A percentile compares a stretch with the other conserved stretches of the same genome.
phyloP scores from a whole-genome alignment of 345 rosid species.

The Eucalyptus grandis region DNA sequence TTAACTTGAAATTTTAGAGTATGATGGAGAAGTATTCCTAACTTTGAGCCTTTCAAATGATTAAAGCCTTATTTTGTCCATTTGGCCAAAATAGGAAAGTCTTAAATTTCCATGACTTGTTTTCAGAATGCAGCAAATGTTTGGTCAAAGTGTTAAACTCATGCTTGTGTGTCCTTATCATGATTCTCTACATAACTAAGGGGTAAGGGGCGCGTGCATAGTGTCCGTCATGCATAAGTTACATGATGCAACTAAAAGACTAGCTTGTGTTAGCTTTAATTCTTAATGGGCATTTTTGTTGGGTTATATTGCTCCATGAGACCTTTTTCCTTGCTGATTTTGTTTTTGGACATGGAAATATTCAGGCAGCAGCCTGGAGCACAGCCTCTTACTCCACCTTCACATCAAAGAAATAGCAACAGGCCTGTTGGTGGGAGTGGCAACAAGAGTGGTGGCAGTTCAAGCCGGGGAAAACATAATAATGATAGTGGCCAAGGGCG shows the following conservation, averaged over 20 bases:
- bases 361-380: slow-evolving; percentile 82
- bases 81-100: background rate
- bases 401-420: slow-evolving; percentile 28
- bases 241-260: background rate
- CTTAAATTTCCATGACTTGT: background rate
- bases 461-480: slow-evolving; percentile 41
- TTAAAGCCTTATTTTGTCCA: background rate
- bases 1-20: background rate
- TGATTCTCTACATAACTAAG: background rate
- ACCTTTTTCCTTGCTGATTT: background rate
- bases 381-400: slow-evolving; percentile 35
- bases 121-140: background rate
- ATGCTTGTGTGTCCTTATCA: background rate
- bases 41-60: background rate
- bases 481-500: slow-evolving; percentile 49
- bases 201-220: background rate
- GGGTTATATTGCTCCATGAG: background rate
- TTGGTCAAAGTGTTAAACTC: background rate
- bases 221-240: background rate
- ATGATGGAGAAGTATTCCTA: background rate
- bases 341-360: background rate
- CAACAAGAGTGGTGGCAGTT: slow-evolving; percentile 26
- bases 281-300: background rate
- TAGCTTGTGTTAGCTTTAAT: background rate
- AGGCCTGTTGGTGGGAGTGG: slow-evolving; percentile 28